phyloP scores from a whole-genome alignment of 192 early-diverging fungal genomes.

The Coemansia sp. region DNA sequence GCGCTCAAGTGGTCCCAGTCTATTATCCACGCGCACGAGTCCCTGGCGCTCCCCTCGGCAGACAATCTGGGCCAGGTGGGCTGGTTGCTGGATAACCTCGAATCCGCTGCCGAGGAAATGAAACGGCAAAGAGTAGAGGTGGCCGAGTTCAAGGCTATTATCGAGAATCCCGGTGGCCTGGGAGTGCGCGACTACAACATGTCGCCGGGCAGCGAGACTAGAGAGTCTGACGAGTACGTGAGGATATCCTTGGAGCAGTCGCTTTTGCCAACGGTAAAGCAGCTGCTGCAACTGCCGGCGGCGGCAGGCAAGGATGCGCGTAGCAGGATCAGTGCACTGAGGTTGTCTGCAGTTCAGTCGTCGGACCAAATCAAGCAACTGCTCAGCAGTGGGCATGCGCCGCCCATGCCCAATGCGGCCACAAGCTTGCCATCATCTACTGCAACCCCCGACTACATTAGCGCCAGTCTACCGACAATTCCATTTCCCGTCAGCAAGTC shows the following conservation, averaged over 20 bases:
- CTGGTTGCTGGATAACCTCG: conserved; percentile 24
- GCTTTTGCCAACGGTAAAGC: conserved; percentile 7
- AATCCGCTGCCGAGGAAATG: conserved; percentile 28
- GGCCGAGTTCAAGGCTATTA: conserved; percentile 44
- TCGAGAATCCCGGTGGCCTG: conserved; percentile 34
- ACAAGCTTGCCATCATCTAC: background rate
- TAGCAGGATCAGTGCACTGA: conserved; percentile 15
- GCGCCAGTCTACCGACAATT: conserved; percentile 4
- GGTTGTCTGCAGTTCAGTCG: conserved; percentile 27
- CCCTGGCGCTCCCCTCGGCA: background rate
- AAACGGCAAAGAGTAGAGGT: conserved; percentile 34
- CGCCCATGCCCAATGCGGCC: background rate
- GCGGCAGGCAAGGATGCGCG: conserved; percentile 5
- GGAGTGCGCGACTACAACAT: conserved; percentile 36
- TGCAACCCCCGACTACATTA: background rate
- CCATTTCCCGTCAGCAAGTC: conserved; percentile 5
- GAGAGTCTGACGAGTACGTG: conserved; percentile 34
- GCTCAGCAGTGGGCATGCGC: background rate
- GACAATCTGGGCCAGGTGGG: conserved; percentile 4
- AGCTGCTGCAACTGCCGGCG: background rate
- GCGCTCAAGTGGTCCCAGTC: conserved; percentile 46
- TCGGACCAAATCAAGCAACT: conserved; percentile 9
- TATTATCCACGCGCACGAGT: conserved; percentile 21
- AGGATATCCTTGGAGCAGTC: conserved; percentile 35
- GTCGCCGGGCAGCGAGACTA: conserved; percentile 13